Percentiles rank a stretch among this genome's conserved stretches.
Conservation (phyloP, 2,329 filamentous ascomycete genomes). For the Trichoderma breve region DNA sequence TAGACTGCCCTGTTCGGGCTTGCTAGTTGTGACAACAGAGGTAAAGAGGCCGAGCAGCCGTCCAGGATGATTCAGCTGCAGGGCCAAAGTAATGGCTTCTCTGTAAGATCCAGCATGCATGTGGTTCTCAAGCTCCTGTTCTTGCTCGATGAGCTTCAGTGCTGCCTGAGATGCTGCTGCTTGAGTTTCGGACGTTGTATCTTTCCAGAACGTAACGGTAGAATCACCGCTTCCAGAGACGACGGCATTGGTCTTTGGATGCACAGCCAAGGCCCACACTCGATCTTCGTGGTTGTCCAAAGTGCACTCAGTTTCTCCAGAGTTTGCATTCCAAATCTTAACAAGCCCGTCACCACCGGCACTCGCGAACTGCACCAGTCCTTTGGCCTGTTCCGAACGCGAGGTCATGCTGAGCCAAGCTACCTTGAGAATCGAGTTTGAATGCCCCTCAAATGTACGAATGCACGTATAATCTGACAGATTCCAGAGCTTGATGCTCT, state of each 20-base stretch:
- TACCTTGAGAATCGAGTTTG: conserved; percentile 91
- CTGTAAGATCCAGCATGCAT: conserved; percentile 85
- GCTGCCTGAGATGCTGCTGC: conserved; percentile 70
- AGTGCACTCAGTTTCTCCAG: conserved; percentile 81
- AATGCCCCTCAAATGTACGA: conserved; percentile 92
- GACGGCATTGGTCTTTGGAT: conserved; percentile 67
- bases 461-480: conserved; percentile 89
- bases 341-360: conserved; percentile 93
- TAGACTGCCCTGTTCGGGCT: conserved; percentile 61
- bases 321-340: conserved; percentile 90
- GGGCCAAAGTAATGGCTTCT: conserved; percentile 85
- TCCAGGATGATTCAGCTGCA: conserved; percentile 92
- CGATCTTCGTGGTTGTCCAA: conserved; percentile 96
- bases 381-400: conserved; percentile 52
- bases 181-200: conserved; percentile 80
- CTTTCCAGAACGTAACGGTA: conserved; percentile 91
- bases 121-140: conserved; percentile 91
- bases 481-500: conserved; percentile 94
- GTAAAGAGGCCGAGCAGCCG: conserved; percentile 82
- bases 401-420: conserved; percentile 69
- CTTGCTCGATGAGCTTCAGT: conserved; percentile 82
- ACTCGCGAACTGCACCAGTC: conserved; percentile 71
- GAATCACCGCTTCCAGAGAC: conserved; percentile 92
- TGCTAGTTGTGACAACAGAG: conserved; percentile 64
- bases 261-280: conserved; percentile 83